Base-by-base conservation (phyloP, 495 filamentous ascomycete species). In the Penicillium coffeae region DNA sequence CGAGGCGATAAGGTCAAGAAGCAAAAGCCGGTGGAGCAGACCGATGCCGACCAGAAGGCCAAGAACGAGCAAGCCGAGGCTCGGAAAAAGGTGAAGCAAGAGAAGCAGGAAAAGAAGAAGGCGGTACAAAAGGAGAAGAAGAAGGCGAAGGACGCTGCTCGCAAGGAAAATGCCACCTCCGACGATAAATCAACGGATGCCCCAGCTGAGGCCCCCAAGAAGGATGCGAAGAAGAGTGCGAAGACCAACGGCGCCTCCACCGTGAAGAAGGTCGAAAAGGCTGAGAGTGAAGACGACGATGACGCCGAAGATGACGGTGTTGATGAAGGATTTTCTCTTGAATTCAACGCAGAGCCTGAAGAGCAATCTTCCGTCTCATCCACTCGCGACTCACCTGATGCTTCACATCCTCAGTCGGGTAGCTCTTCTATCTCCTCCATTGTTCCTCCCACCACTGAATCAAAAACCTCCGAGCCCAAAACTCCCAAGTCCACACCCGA, bases 341-440 rank as follows among this genome's bases (percentile, higher is more conserved):
- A 75, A 49, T 69, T 63, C 50, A 58, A 59, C 19, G 69, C 76
- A 25, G 51, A 61, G 39, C 62, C 56, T 45, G 70, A 77, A 44
- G 65, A 75, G 7, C 59, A 66, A 14, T 72, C 62, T 7, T 75
- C 77, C 37, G 69, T 71, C 36, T 75, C 79, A 9, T 79, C 84
- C 36, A 63, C 72, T 21, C 76, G 79, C 14, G 67, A 79, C 37
- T 88, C 87, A 5, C 81, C 85, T 58, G 85, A 91, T 57, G 70
- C 72, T 51, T 74, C 76, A 25, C 72, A 74, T 40, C 56, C 66
- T 16, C 70, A 81, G 47, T 87, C 86, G 39, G 77, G 77, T 51
- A 84, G 78, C 42, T 88, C 87, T 33, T 88, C 87, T 14, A 80
- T 85, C 54, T 89, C 85, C 21, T 88, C 85, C 14, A 74, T 85